Percentiles rank a stretch among this genome's conserved stretches.
phyloP scores from a whole-genome alignment of 2,329 filamentous ascomycete species.

The Scleromitrula shiraiana region DNA sequence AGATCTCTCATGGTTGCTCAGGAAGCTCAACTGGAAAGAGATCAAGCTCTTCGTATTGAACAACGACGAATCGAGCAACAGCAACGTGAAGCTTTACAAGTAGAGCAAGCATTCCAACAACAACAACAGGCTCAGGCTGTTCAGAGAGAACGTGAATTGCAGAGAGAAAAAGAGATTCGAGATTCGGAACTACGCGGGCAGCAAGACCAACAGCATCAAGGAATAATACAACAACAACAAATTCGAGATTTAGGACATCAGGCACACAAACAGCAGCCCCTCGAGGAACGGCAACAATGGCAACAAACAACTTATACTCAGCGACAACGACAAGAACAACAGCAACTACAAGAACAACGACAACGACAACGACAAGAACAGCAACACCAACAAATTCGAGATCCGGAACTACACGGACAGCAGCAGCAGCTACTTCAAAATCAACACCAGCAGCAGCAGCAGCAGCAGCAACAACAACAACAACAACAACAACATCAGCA shows the following conservation, averaged over 20 bases:
- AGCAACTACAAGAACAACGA: too few species aligned
- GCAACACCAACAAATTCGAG: too few species aligned
- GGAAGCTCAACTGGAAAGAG: conserved; percentile 26
- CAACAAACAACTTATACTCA: too few species aligned
- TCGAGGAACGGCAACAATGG: too few species aligned
- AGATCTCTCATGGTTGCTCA: conserved; percentile 24
- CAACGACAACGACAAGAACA: too few species aligned
- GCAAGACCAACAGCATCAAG: conserved; percentile 7
- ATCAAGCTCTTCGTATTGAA: conserved; percentile 24
- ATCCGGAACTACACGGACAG: too few species aligned
- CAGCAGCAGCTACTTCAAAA: not conserved
- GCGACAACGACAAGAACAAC: too few species aligned
- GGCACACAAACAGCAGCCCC: too few species aligned
- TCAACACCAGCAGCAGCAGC: conserved; percentile 1
- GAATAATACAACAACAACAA: too few species aligned
- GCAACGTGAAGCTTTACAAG: conserved; percentile 16
- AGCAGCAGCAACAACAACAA: conserved; percentile 4
- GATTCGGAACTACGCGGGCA: conserved; percentile 8
- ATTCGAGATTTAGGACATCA: too few species aligned
- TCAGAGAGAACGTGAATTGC: not conserved
- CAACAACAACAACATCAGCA: conserved; percentile 14
- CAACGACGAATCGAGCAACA: conserved; percentile 17
- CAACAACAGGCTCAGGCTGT: not conserved
- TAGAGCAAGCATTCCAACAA: conserved; percentile 1
- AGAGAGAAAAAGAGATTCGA: conserved; percentile 1